phyloP scores from a whole-genome alignment of 805 yeast genomes.

The Lipomyces yamadae region DNA sequence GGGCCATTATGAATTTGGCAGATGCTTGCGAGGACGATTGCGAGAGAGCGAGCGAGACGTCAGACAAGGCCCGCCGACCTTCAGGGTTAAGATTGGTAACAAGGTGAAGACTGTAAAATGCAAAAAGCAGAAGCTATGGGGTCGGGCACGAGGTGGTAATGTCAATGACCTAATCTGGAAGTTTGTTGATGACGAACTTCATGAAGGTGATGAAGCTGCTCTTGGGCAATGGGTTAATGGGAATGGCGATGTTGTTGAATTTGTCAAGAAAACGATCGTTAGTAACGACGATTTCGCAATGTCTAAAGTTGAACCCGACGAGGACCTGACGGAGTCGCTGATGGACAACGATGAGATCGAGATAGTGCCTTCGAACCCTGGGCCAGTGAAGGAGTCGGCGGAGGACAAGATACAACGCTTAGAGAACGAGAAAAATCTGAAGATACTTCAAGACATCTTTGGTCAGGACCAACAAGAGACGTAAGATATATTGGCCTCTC shows the following conservation, averaged over 20 bases:
- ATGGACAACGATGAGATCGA: constrained; percentile 15
- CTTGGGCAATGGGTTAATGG: constrained; percentile 36
- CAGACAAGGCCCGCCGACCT: constrained; percentile 56
- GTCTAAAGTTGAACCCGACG: constrained; percentile 15
- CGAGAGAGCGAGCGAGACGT: constrained; percentile 62
- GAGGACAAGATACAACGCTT: constrained; percentile 20
- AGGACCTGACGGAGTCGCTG: constrained; percentile 11
- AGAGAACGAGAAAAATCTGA: constrained; percentile 26
- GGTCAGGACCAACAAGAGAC: constrained; percentile 5
- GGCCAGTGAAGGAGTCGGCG: constrained; percentile 9
- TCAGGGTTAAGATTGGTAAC: constrained; percentile 61
- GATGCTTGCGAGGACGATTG: constrained; percentile 57
- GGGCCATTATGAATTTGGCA: constrained; percentile 23
- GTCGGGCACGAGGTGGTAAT: constrained; percentile 71
- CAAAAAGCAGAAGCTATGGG: constrained; percentile 87
- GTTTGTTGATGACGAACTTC: constrained; percentile 69
- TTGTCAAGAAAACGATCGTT: constrained; percentile 6
- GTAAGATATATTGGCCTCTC: neutral
- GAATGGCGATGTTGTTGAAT: constrained; percentile 33
- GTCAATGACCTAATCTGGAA: constrained; percentile 65
- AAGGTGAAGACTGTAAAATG: constrained; percentile 63
- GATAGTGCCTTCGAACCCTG: constrained; percentile 6
- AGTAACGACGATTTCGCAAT: constrained; percentile 18
- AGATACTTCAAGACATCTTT: constrained; percentile 25
- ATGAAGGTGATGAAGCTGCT: constrained; percentile 63